Conservation (phyloP, 208 protist species). For the Lotmaria passim region DNA sequence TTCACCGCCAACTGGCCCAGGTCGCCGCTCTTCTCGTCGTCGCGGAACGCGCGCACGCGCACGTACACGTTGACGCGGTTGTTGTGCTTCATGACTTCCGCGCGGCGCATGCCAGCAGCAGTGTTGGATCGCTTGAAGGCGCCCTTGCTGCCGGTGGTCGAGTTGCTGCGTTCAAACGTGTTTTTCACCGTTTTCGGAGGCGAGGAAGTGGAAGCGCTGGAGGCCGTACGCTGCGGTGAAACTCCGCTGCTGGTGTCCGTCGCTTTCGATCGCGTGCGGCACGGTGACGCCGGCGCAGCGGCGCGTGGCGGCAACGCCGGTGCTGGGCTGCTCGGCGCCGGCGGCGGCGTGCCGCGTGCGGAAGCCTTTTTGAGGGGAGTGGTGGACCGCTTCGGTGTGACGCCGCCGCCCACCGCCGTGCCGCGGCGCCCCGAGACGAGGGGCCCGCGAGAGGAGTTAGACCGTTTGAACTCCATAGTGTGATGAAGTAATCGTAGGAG, state of each 20-base stretch:
- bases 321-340: neutral
- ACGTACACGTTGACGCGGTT: constrained; percentile 87
- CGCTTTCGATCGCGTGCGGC: neutral
- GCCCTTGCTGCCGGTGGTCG: constrained; percentile 42
- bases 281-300: constrained; percentile 5
- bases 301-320: constrained; percentile 17
- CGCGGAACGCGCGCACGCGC: constrained; percentile 77
- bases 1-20: constrained; percentile 50
- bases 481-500: neutral
- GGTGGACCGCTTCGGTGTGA: constrained; percentile 30
- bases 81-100: constrained; percentile 48
- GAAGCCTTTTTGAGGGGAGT: constrained; percentile 32
- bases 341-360: constrained; percentile 11
- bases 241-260: neutral
- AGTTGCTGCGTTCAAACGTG: constrained; percentile 47
- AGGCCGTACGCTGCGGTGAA: constrained; percentile 13
- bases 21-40: constrained; percentile 48
- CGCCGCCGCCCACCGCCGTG: constrained; percentile 19
- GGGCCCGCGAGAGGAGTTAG: constrained; percentile 62
- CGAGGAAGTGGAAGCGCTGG: neutral
- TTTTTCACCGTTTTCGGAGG: constrained; percentile 3
- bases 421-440: constrained; percentile 26
- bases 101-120: constrained; percentile 44
- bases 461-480: constrained; percentile 76
- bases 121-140: constrained; percentile 68